Conservation (phyloP, 768 basidiomycete species). For the Coprinellus micaceus region DNA sequence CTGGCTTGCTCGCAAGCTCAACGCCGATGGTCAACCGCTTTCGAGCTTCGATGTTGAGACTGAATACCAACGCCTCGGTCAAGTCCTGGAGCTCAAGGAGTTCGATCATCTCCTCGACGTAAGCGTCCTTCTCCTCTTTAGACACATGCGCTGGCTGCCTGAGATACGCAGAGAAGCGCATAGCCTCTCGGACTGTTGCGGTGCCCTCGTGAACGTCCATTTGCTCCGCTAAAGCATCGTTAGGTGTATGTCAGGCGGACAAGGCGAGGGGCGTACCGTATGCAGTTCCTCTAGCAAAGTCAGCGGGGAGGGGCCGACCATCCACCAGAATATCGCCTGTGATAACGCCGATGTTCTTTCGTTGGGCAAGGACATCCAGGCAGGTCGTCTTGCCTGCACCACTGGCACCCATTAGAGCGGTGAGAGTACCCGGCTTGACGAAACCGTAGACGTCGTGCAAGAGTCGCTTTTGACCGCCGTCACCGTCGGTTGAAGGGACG, state of each 20-base stretch:
- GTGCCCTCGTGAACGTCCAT: conserved; percentile 85
- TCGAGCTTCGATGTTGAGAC: conserved; percentile 62
- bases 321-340: conserved; percentile 63
- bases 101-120: conserved; percentile 81
- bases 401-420: conserved; percentile 85
- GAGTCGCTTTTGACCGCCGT: conserved; percentile 37
- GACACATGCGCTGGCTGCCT: conserved; percentile 69
- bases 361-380: conserved; percentile 68
- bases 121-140: conserved; percentile 70
- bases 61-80: conserved; percentile 77
- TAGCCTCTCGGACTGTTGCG: conserved; percentile 77
- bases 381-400: conserved; percentile 76
- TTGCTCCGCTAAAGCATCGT: conserved; percentile 58
- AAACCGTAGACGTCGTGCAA: conserved; percentile 77
- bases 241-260: conserved; percentile 16
- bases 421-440: conserved; percentile 83
- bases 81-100: conserved; percentile 80
- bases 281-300: conserved; percentile 63
- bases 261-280: conserved; percentile 50
- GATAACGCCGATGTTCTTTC: conserved; percentile 69
- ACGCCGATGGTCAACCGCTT: conserved; percentile 91
- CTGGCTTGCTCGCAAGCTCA: conserved; percentile 84
- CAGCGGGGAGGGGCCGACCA: conserved; percentile 54
- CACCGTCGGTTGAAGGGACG: conserved; percentile 64
- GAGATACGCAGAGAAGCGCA: conserved; percentile 82